These are phyloP conservation scores for Beta vulgaris DNA, from an alignment of 148 eudicot species.

Conservation along the genomic window DNA sequence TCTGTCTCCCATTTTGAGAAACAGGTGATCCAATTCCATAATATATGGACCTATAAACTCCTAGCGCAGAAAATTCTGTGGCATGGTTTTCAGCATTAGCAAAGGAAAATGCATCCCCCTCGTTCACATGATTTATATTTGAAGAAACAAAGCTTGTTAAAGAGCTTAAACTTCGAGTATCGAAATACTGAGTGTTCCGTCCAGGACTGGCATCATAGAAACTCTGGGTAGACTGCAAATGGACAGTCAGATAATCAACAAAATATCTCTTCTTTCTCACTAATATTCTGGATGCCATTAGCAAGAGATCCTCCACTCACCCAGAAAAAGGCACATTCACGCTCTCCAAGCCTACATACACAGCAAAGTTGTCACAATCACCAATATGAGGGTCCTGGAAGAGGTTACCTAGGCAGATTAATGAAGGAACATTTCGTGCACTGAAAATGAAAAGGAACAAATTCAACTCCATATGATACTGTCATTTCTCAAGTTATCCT, in stretches of 20 bases:
- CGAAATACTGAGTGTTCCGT: constrained; percentile 17
- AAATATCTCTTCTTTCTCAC: constrained; percentile 17
- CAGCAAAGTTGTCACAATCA: neutral
- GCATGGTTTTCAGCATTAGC: neutral
- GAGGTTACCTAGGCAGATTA: neutral
- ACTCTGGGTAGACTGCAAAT: constrained; percentile 19
- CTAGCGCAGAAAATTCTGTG: constrained; percentile 19
- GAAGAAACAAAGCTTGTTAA: constrained; percentile 10
- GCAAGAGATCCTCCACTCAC: constrained; percentile 8
- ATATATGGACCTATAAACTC: constrained; percentile 7
- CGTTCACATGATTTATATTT: neutral
- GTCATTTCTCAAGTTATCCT: neutral
- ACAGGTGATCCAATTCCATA: constrained; percentile 5
- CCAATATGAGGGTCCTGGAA: neutral
- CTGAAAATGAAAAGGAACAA: neutral
- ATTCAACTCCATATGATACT: neutral
- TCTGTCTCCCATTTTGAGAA: neutral
- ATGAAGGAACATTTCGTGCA: neutral
- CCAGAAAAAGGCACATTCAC: constrained; percentile 5
- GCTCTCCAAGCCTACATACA: constrained; percentile 10
- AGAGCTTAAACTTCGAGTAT: constrained; percentile 15
- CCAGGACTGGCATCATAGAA: constrained; percentile 17
- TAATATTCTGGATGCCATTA: constrained; percentile 25
- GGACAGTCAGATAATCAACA: constrained; percentile 14
- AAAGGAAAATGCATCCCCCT: constrained; percentile 7